A percentile compares a stretch with the other conserved stretches of the same genome.
Conservation (phyloP, 208 protist species). For the Leptomonas seymouri region DNA sequence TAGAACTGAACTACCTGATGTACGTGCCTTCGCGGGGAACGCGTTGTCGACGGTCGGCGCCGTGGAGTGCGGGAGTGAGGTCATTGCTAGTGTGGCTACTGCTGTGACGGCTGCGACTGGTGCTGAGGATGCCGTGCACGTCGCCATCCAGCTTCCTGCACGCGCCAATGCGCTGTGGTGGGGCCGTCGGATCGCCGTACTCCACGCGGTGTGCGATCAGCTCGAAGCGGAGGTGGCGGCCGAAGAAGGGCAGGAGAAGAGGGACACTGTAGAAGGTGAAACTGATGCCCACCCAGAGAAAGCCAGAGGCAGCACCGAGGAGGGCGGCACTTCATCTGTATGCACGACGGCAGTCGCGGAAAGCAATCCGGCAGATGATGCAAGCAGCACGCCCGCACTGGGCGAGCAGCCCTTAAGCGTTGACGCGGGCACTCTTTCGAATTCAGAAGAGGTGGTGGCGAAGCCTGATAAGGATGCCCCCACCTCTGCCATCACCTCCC, state of each 20-base stretch:
- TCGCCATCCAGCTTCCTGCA: conserved; percentile 29
- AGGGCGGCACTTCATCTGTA: too few relatives aligned
- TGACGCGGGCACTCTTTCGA: too few relatives aligned
- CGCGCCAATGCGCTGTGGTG: conserved; percentile 23
- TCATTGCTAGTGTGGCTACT: background rate
- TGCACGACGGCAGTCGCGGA: too few relatives aligned
- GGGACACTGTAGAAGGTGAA: background rate
- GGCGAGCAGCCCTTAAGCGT: too few relatives aligned
- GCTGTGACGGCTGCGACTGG: background rate
- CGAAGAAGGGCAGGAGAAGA: conserved; percentile 20
- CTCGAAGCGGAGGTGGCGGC: conserved; percentile 9
- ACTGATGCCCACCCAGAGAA: background rate
- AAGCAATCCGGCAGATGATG: too few relatives aligned
- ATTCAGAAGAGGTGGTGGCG: too few relatives aligned
- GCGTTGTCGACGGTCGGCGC: background rate
- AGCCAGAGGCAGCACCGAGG: background rate
- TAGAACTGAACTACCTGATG: background rate
- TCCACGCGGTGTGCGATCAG: conserved; percentile 2
- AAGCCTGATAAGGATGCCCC: too few relatives aligned
- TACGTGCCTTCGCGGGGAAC: background rate
- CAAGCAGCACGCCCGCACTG: too few relatives aligned
- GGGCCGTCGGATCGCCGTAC: conserved; percentile 11
- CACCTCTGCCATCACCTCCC: too few relatives aligned
- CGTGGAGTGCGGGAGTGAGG: background rate
- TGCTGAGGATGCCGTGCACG: conserved; percentile 9